phyloP scores from a whole-genome alignment of 2,329 filamentous ascomycete species.

The Monosporascus sp. region DNA sequence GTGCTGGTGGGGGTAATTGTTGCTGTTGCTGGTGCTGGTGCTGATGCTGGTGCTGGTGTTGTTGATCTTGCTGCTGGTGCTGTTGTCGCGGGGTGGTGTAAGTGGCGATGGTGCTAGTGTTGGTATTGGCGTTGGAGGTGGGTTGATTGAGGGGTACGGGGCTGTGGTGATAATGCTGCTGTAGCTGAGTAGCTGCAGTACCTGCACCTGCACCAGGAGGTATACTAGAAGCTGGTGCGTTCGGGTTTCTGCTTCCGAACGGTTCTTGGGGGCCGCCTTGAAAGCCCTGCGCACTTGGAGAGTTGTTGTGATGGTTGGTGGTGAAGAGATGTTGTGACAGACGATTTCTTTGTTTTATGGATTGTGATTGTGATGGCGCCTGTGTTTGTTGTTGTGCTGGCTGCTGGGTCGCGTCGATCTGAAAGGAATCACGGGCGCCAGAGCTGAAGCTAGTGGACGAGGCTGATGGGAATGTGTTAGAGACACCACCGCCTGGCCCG shows the following conservation, averaged over 20 bases:
- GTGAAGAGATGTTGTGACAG: not conserved
- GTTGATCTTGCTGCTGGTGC: constrained; percentile 23
- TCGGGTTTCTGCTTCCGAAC: not conserved
- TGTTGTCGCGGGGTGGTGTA: constrained; percentile 19
- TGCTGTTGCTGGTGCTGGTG: constrained; percentile 23
- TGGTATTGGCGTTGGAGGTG: constrained; percentile 27
- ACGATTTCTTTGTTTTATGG: not conserved
- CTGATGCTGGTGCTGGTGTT: constrained; percentile 9
- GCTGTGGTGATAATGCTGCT: constrained; percentile 11
- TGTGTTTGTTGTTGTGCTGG: constrained; percentile 10
- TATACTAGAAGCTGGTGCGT: not conserved
- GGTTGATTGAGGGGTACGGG: constrained; percentile 14
- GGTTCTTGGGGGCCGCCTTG: not conserved
- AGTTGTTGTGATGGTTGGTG: not conserved
- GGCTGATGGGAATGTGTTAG: constrained; percentile 38
- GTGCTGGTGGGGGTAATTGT: constrained; percentile 18
- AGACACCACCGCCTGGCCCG: constrained; percentile 9
- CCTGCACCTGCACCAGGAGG: not conserved
- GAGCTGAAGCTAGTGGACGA: constrained; percentile 42
- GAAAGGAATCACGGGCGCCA: constrained; percentile 38
- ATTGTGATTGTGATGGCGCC: not conserved
- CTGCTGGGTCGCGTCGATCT: constrained; percentile 11
- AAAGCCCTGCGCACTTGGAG: not conserved
- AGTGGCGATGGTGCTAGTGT: constrained; percentile 21
- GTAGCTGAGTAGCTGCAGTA: not conserved